A percentile compares a stretch with the other conserved stretches of the same genome.
Conservation (phyloP, 495 filamentous ascomycete species). For the Penicillium salamii region DNA sequence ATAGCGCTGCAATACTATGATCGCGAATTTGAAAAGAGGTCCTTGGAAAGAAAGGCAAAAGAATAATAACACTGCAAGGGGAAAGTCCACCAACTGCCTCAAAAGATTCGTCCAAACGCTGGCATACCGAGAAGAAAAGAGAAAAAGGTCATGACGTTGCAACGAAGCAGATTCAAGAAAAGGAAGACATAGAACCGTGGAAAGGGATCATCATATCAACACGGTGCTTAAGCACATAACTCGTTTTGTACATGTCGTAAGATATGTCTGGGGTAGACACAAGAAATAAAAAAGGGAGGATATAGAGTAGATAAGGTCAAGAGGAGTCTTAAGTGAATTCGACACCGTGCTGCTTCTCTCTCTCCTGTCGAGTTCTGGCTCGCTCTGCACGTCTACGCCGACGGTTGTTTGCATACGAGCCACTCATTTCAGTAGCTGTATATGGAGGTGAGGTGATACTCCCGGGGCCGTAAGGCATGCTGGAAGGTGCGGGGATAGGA, state of each 20-base stretch:
- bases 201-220: constrained; percentile 7
- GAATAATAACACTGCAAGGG: too few relatives aligned
- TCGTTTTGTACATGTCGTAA: constrained; percentile 12
- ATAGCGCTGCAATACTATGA: background rate
- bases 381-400: constrained; percentile 50
- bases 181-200: constrained; percentile 8
- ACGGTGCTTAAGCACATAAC: constrained; percentile 5
- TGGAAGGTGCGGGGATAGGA: constrained; percentile 35
- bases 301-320: background rate
- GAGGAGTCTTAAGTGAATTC: constrained; percentile 39
- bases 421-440: constrained; percentile 52
- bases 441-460: constrained; percentile 49
- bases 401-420: constrained; percentile 52
- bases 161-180: constrained; percentile 2
- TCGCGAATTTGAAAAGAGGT: too few relatives aligned
- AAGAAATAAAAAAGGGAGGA: background rate
- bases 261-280: background rate
- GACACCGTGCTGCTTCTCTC: constrained; percentile 42
- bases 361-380: constrained; percentile 46
- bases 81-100: background rate
- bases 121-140: background rate
- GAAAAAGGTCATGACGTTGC: constrained; percentile 3
- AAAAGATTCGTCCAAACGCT: constrained; percentile 5
- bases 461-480: constrained; percentile 37
- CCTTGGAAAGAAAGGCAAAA: too few relatives aligned